Conservation (phyloP, 441 rosid species). For the Metrosideros polymorpha region DNA sequence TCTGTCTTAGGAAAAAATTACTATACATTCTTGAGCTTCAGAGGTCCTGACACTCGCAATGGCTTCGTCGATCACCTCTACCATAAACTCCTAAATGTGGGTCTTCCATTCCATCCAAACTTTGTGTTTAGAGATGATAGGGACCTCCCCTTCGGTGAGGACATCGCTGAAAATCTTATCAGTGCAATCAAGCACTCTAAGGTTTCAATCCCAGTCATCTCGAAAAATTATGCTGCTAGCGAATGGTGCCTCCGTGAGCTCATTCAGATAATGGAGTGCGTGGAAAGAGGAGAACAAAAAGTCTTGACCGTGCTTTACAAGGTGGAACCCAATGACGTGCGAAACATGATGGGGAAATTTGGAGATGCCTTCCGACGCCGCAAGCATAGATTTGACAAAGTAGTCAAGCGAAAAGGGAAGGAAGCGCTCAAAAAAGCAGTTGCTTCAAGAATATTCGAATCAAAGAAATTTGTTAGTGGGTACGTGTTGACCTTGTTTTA, state of each 20-base stretch:
- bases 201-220: not conserved
- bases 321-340: not conserved
- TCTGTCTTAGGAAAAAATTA: too few relatives aligned
- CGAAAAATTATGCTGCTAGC: not conserved
- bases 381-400: not conserved
- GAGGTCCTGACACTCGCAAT: too few relatives aligned
- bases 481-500: fast-evolving
- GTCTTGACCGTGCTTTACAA: not conserved
- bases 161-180: not conserved
- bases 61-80: too few relatives aligned
- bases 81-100: too few relatives aligned
- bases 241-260: not conserved
- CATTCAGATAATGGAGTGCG: not conserved
- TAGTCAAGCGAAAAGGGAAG: fast-evolving
- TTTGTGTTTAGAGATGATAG: not conserved
- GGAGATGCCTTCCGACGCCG: not conserved
- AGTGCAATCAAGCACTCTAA: not conserved
- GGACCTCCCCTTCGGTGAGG: not conserved
- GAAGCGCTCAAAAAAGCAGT: fast-evolving
- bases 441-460: fast-evolving
- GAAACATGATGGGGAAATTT: fast-evolving
- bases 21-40: too few relatives aligned
- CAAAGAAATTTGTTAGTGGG: fast-evolving
- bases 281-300: not conserved
- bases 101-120: too few relatives aligned